Base-by-base conservation (phyloP, 495 filamentous ascomycete genomes). In the Pseudotulostoma volvatum region DNA sequence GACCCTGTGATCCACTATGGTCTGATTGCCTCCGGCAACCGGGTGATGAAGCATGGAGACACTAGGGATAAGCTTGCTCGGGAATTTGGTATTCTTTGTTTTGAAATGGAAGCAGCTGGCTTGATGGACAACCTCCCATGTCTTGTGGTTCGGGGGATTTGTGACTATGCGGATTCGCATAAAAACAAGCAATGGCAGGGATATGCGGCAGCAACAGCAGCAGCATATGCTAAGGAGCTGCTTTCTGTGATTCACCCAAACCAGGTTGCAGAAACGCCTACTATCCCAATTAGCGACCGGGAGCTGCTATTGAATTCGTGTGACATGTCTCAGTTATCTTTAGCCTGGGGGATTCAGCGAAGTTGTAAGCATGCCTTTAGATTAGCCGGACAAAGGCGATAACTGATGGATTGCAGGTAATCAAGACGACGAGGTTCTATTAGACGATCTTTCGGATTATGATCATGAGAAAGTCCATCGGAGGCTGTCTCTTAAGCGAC, bases 171-270 rank as follows among this genome's bases (percentile, higher is more conserved):
- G 3, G 56, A 61, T 39, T 51, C 52, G 4, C 56, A 59, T 35
- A 59, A 61, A 43, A 59, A 59, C 20, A 49, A 59, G 20, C 30
- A 40, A 19, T 61, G 56, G 57, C 57, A 59, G 43, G 44, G 31
- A 19, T 59, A 59, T 38, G 55, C 52, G 32, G 56, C 56, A 7
- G 35, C 40, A 18, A 43, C 42, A 14, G 56, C 57, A 19, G 57
- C 57, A 23, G 49, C 47, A 9, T 59, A 51, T 42, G 48, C 44
- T 19, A 48, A 51, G 40, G 52, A 46, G 19, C 44, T 59, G 34
- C 52, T 61, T 13, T 41, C 31, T 17, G 14, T 38, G 14, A 38
- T 51, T 11, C 39, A 42, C 28, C 20, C 39, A 19, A 44, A 18
- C 39, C 38, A 36, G 28, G 34, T 42, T 8, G 13, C 15, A 18